Evolutionary conservation across 352 stramenopile species (phyloP).

Genomic region (Pythium myriotylum): DNA sequence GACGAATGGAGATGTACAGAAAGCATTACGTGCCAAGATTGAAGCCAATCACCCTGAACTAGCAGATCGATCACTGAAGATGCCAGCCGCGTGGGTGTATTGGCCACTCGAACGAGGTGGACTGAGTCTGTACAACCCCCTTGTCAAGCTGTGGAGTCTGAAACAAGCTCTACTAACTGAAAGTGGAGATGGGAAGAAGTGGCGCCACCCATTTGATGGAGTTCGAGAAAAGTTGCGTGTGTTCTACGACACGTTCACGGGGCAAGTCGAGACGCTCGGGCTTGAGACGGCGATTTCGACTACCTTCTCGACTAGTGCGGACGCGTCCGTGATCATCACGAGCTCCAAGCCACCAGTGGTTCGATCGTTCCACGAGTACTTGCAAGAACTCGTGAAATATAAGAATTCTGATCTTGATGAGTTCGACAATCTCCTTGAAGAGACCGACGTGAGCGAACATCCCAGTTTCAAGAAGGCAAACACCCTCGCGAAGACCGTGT

Average conservation of each 20-base stretch:
- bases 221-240: neutral
- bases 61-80: neutral
- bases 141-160: slow-evolving; percentile 24
- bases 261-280: neutral
- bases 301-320: neutral
- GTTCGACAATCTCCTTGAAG: neutral
- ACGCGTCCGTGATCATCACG: neutral
- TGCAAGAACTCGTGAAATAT: neutral
- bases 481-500: neutral
- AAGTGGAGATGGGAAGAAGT: neutral
- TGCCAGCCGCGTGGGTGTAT: slow-evolving; percentile 42
- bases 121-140: slow-evolving; percentile 46
- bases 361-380: neutral
- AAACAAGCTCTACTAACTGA: neutral
- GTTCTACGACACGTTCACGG: slow-evolving; percentile 2
- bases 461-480: neutral
- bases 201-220: neutral
- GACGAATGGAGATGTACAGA: slow-evolving; percentile 40
- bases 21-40: slow-evolving; percentile 26
- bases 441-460: neutral
- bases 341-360: neutral
- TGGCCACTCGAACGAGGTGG: slow-evolving; percentile 45
- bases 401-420: neutral
- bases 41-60: slow-evolving; percentile 1
- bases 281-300: neutral